phyloP scores from a whole-genome alignment of 2,329 filamentous ascomycete species.

The Sarocladiaceae sp. region DNA sequence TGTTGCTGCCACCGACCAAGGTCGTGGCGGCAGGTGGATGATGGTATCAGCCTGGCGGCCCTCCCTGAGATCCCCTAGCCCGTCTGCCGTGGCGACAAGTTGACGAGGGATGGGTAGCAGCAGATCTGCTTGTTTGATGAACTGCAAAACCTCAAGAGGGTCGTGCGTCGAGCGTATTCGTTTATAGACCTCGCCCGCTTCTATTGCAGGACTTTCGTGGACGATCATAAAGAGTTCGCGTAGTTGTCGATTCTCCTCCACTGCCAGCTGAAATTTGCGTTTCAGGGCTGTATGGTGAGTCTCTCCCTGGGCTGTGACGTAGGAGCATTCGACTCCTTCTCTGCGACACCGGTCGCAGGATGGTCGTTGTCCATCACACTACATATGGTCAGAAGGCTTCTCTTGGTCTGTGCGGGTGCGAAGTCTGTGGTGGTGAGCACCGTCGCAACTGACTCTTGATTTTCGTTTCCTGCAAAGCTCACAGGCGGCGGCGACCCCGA shows the following conservation, averaged over 20 bases:
- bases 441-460: not conserved
- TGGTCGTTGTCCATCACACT: conserved; percentile 3
- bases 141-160: conserved; percentile 1
- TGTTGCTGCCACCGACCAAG: conserved; percentile 2
- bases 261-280: not conserved
- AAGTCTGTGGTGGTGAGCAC: not conserved
- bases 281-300: conserved; percentile 7
- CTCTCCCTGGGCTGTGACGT: not conserved
- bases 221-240: not conserved
- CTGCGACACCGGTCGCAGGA: not conserved
- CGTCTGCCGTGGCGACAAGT: not conserved
- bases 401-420: not conserved
- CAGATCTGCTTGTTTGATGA: conserved; percentile 3
- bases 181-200: conserved; percentile 2
- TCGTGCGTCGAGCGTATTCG: not conserved
- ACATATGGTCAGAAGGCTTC: not conserved
- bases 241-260: conserved; percentile 5
- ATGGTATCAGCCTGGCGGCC: conserved; percentile 1
- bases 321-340: not conserved
- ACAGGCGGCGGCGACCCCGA: conserved; percentile 1
- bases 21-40: conserved; percentile 1
- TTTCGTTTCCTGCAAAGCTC: not conserved
- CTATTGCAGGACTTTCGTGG: not conserved
- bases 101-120: not conserved
- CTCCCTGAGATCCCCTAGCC: not conserved